Evolutionary conservation across 176 grass and related monocot genomes (phyloP).

Genomic region (Saccharum spontaneum): DNA sequence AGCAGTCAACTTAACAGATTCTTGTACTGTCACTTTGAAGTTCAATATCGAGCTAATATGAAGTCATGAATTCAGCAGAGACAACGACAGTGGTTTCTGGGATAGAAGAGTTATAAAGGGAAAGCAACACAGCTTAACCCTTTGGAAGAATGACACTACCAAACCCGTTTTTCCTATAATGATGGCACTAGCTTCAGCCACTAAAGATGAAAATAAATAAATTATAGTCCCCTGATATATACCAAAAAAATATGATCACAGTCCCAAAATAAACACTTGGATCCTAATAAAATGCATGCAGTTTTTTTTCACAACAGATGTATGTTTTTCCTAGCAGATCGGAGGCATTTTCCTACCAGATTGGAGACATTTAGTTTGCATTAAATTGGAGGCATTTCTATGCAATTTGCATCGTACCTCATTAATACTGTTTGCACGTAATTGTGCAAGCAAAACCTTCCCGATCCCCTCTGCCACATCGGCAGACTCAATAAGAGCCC

Average conservation of each 20-base stretch:
- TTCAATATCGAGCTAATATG: not conserved
- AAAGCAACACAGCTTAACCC: not conserved
- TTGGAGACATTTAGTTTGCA: not conserved
- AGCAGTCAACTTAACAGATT: not conserved
- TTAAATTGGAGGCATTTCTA: not conserved
- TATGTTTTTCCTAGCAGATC: not conserved
- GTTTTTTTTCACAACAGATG: conserved; percentile 4
- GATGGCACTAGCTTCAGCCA: not conserved
- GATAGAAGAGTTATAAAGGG: not conserved
- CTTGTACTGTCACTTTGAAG: conserved; percentile 3
- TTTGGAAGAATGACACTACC: not conserved
- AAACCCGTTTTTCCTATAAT: not conserved
- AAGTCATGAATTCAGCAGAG: not conserved
- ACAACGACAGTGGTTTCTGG: not conserved
- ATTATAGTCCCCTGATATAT: not conserved
- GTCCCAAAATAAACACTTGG: not conserved
- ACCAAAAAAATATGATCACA: not conserved
- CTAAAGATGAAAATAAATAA: conserved; percentile 11
- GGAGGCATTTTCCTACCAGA: not conserved
- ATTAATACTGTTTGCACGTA: not conserved
- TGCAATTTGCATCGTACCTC: not conserved
- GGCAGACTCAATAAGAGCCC: not conserved
- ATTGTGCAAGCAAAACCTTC: not conserved
- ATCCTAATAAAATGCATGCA: conserved; percentile 1
- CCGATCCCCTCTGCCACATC: not conserved